Evolutionary conservation across 306 rosid species (phyloP).

Genomic region (Mimosa pudica): DNA sequence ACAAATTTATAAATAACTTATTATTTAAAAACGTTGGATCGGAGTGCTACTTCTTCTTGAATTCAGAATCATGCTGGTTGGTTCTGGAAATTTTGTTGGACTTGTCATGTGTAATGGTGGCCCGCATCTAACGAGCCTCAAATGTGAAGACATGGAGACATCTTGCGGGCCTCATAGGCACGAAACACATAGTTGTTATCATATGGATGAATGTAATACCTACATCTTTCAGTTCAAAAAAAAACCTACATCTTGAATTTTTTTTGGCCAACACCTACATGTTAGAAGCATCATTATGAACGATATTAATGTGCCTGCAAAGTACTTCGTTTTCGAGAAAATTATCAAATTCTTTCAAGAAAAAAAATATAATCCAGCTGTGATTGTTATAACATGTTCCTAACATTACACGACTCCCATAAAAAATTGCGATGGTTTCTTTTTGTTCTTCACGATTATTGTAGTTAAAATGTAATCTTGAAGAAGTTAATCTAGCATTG

Average conservation of each 20-base stretch:
- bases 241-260: too few species aligned
- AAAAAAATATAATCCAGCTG: background rate
- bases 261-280: too few species aligned
- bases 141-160: background rate
- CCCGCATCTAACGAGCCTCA: background rate
- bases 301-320: background rate
- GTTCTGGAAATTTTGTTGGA: background rate
- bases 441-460: background rate
- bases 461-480: background rate
- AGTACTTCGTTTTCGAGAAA: background rate
- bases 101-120: background rate
- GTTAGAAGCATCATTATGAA: background rate
- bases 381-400: background rate
- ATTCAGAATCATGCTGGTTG: too few species aligned
- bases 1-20: too few species aligned
- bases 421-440: background rate
- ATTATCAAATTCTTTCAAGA: background rate
- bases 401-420: background rate
- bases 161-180: background rate
- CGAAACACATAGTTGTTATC: background rate
- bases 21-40: too few species aligned
- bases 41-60: too few species aligned
- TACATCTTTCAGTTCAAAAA: too few species aligned
- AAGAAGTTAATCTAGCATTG: too few species aligned
- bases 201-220: too few species aligned